Conservation (phyloP, 148 eudicot genomes). For the Vaccinium myrtillus region DNA sequence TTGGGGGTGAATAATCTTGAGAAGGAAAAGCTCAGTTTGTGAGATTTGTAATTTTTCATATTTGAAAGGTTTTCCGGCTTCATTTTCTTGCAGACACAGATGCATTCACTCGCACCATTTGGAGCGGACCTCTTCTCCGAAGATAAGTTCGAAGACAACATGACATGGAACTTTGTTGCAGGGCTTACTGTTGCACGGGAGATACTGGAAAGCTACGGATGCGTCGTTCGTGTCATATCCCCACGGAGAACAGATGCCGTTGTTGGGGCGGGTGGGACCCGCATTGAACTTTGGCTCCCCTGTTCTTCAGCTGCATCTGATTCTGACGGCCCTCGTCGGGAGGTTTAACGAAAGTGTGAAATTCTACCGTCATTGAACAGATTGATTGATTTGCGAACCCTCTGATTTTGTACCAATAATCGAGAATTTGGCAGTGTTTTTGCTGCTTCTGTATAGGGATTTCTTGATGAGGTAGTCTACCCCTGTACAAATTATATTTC, state of each 20-base stretch:
- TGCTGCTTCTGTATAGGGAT: background rate
- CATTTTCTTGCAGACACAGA: conserved; percentile 65
- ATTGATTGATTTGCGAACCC: background rate
- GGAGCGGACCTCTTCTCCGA: conserved; percentile 67
- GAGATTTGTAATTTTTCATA: background rate
- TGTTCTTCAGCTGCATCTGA: conserved; percentile 38
- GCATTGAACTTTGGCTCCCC: conserved; percentile 90
- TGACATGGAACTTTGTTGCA: conserved; percentile 97
- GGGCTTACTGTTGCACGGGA: conserved; percentile 90
- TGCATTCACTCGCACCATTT: conserved; percentile 90
- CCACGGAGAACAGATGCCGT: conserved; percentile 64
- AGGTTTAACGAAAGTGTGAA: conserved; percentile 18
- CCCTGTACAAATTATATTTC: conserved; percentile 8
- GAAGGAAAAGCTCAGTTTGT: background rate
- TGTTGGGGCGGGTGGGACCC: conserved; percentile 78
- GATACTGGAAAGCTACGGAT: conserved; percentile 90
- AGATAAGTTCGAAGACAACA: conserved; percentile 78
- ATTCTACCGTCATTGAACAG: background rate
- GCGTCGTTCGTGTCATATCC: conserved; percentile 84
- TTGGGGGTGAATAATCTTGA: background rate
- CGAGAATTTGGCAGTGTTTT: background rate
- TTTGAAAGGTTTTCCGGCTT: background rate
- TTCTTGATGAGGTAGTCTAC: background rate
- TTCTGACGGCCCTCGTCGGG: conserved; percentile 18
- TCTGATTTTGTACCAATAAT: background rate